Percentiles rank a stretch among this genome's conserved stretches.
phyloP scores from a whole-genome alignment of 129 eudicot species.

The Lactuca sativa region DNA sequence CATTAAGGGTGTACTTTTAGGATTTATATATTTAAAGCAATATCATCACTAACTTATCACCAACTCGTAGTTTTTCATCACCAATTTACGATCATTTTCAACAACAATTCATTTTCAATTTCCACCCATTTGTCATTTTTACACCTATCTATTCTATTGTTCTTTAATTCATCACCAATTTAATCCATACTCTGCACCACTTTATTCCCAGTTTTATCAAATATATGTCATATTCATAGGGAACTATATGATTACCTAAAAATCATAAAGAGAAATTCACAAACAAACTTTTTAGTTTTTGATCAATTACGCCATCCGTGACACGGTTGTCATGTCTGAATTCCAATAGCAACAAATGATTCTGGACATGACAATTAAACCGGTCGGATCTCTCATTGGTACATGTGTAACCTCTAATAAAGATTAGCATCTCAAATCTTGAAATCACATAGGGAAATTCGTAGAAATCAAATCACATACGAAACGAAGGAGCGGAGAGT shows the following conservation, averaged over 20 bases:
- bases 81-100: background rate
- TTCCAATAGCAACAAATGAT: background rate
- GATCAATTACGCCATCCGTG: background rate
- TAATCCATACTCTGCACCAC: no score
- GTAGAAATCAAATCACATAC: background rate
- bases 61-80: conserved; percentile 8
- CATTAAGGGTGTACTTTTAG: no score
- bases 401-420: conserved; percentile 7
- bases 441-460: background rate
- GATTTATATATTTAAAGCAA: background rate
- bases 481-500: background rate
- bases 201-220: no score
- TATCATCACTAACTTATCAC: background rate
- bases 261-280: background rate
- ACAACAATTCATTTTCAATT: background rate
- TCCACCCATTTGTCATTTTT: no score
- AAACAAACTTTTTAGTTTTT: background rate
- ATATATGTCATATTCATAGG: no score
- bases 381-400: conserved; percentile 3
- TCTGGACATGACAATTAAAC: background rate
- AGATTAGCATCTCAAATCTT: conserved; percentile 2
- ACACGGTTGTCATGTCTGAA: background rate
- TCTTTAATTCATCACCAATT: no score
- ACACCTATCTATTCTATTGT: no score
- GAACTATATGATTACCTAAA: no score